These are phyloP conservation scores for Colletotrichum orbiculare DNA, from an alignment of 2,329 filamentous ascomycete species.

Conservation along the genomic window DNA sequence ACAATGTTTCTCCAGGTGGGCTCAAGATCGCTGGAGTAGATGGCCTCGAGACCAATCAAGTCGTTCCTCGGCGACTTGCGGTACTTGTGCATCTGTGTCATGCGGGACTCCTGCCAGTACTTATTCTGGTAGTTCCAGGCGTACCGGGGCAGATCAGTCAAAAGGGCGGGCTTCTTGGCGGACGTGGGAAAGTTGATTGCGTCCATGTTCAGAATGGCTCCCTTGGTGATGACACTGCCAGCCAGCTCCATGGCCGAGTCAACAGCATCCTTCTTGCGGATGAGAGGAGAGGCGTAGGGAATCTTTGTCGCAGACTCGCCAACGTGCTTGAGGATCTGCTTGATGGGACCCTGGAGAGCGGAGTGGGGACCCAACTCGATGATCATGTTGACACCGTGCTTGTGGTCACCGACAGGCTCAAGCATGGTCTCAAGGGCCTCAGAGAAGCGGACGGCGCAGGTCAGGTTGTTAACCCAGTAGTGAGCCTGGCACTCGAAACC, in stretches of 20 bases:
- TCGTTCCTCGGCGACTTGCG: constrained; percentile 55
- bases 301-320: constrained; percentile 53
- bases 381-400: constrained; percentile 54
- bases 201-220: constrained; percentile 54
- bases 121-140: constrained; percentile 58
- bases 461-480: constrained; percentile 60
- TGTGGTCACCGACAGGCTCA: constrained; percentile 46
- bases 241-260: constrained; percentile 57
- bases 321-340: constrained; percentile 60
- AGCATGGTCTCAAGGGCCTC: constrained; percentile 51
- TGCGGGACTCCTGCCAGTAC: constrained; percentile 61
- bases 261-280: constrained; percentile 62
- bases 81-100: constrained; percentile 54
- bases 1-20: constrained; percentile 62
- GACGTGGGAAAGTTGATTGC: constrained; percentile 58
- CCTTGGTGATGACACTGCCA: constrained; percentile 57
- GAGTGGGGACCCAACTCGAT: constrained; percentile 63
- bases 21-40: constrained; percentile 56
- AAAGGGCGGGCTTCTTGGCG: constrained; percentile 43
- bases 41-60: constrained; percentile 57
- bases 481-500: constrained; percentile 43
- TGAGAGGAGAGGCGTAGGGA: constrained; percentile 58
- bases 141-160: constrained; percentile 58
- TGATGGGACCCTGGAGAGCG: constrained; percentile 60
- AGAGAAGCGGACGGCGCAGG: constrained; percentile 56